Evolutionary conservation across 371 early-diverging fungal genomes (phyloP), one percentile per base, ranked within the genome.

Genomic region (Actinomortierella wolfii): DNA sequence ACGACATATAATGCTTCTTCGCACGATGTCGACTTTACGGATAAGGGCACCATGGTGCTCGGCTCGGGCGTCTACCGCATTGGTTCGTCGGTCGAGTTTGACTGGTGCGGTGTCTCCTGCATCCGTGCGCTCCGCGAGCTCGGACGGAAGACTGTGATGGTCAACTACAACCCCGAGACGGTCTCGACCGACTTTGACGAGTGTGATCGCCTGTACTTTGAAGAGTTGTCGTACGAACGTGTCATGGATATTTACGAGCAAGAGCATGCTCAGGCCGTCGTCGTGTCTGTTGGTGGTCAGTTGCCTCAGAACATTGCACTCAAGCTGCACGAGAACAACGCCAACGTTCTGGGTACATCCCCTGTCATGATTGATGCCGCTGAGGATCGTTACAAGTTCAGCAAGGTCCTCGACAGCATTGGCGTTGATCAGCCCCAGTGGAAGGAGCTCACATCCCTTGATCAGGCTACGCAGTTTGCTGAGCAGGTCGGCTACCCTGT

Each of bases 101-200:
- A 95, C 76, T 95, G 95, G 94, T 94, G 93, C 61, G 95, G 89
- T 60, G 96, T 95, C 11, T 83, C 86, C 23, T 84, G 88, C 54
- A 90, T 92, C 61, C 93, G 93, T 55, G 85, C 89, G 14, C 84
- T 97, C 28, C 90, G 94, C 47, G 74, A 81, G 24, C 64, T 87
- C n/a, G 89, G 90, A 55, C 81, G 82, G 76, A 88, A 90, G 78
- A 97, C 97, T 0, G 84, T 97, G 43, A 94, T 95, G 95, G 89
- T 97, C 76, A 97, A 97, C 84, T 97, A 95, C 87, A 97, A 97
- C 80, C 97, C 97, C 25, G 97, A 97, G 76, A 97, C 97, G 0
- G 97, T 97, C 23, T 94, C 94, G 17, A 95, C 97, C 20, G 97
- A 97, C 76, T 97, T 90, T 69, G 97, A 95, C 77, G 97, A 97